These are phyloP conservation scores for Cladosporium colombiae DNA, from an alignment of 2,329 filamentous ascomycete genomes.

Conservation along the genomic window DNA sequence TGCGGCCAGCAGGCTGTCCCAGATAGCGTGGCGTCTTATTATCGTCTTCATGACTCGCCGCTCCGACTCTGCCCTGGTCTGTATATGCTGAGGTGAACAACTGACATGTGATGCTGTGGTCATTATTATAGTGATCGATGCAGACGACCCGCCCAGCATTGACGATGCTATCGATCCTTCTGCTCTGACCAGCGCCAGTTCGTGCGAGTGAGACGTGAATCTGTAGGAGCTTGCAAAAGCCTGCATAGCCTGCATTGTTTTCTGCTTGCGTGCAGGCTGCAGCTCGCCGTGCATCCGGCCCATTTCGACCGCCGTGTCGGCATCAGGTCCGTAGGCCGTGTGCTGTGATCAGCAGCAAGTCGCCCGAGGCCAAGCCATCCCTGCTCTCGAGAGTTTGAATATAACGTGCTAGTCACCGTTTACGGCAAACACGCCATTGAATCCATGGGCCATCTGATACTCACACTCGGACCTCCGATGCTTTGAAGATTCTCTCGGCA, in stretches of 20 bases:
- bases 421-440: conserved; percentile 13
- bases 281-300: conserved; percentile 10
- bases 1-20: conserved; percentile 18
- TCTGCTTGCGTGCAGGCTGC: conserved; percentile 15
- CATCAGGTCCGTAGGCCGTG: neutral
- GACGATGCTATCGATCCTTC: conserved; percentile 1
- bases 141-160: neutral
- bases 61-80: conserved; percentile 8
- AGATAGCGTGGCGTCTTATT: conserved; percentile 21
- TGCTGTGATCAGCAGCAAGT: neutral
- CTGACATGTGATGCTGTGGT: neutral
- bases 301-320: neutral
- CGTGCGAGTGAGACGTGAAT: conserved; percentile 14
- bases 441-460: conserved; percentile 18
- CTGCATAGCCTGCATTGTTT: neutral
- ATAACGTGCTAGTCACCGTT: conserved; percentile 1
- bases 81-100: neutral
- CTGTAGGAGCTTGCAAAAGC: conserved; percentile 8
- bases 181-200: neutral
- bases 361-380: conserved; percentile 5
- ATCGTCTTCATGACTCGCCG: conserved; percentile 18
- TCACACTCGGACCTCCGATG: conserved; percentile 12
- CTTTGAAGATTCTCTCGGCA: conserved; percentile 7
- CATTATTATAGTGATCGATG: neutral
- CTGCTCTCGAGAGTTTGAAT: neutral